These are phyloP conservation scores for Trapa bicornis DNA, from an alignment of 345 rosid species.

Conservation along the genomic window DNA sequence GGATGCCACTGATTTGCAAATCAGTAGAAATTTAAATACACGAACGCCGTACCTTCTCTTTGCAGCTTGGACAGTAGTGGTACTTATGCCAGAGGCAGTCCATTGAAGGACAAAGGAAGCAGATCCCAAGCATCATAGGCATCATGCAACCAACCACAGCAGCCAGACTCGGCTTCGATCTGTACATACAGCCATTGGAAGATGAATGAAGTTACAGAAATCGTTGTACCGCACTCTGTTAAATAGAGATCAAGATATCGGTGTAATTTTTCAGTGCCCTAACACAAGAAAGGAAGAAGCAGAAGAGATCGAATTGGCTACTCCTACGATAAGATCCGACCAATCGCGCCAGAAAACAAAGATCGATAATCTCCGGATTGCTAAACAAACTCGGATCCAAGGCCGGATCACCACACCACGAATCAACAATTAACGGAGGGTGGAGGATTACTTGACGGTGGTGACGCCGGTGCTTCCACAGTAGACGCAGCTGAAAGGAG, in stretches of 20 bases:
- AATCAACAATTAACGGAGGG: neutral
- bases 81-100: conserved; percentile 97
- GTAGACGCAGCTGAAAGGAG: conserved; percentile 69
- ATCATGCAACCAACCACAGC: conserved; percentile 92
- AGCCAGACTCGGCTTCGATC: conserved; percentile 86
- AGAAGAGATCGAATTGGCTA: too few species aligned
- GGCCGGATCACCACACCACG: too few species aligned
- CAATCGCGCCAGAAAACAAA: too few species aligned
- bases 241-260: neutral
- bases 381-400: too few species aligned
- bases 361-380: too few species aligned
- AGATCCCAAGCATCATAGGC: conserved; percentile 80
- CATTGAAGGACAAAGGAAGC: conserved; percentile 92
- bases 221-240: neutral
- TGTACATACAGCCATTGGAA: conserved; percentile 11
- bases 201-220: neutral
- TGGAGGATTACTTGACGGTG: conserved; percentile 35
- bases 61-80: conserved; percentile 81
- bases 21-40: neutral
- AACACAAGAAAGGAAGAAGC: too few species aligned
- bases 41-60: conserved; percentile 32
- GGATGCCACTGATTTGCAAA: neutral
- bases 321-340: too few species aligned
- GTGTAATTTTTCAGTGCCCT: too few species aligned
- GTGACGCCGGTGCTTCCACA: conserved; percentile 83